Base-by-base conservation (phyloP, 495 filamentous ascomycete species). In the Neurospora africana region DNA sequence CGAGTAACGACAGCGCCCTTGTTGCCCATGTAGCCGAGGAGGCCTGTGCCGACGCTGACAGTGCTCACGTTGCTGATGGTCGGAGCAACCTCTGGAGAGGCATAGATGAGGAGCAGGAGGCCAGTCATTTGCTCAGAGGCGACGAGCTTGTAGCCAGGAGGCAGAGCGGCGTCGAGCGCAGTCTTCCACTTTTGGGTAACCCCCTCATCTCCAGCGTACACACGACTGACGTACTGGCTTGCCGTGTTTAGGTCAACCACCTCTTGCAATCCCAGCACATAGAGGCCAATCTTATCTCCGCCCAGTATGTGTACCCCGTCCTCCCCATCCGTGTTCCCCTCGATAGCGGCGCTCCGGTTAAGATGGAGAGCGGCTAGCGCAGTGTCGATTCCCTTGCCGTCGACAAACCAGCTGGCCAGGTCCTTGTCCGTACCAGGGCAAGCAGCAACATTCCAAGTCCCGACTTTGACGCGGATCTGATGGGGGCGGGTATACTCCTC, bases 21-120 rank as follows among this genome's bases (percentile, higher is more conserved):
- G 77, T 99, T 99, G 6, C 95, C 96, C 85, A 97, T 88, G 73
- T 96, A 97, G 0, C 95, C 95, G 80, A 95, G 87, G 68, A 97
- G 76, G 1, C 95, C 94, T 0, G 96, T 98, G 4, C 93, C 94
- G 6, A 97, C 91, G 68, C 83, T 90, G 10, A 87, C 87, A 13
- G 89, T 93, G 76, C 91, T 93, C 69, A 97, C 88, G 39, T 90
- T 91, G 41, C 89, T 90, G 41, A 97, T 85, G 3, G 88, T 89
- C 1, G 90, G 85, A 27, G 86, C 86, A 65, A 98, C 83, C 30
- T 85, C 84, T 0, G 95, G 91, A 0, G 94, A 91, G 2, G 91
- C 93, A 76, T 93, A 98, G 40, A 97, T 87, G 33, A 98, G 80
- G n/a, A 97, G 82, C 38, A 97, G 82, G 23, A 99, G 82, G 0